phyloP scores from a whole-genome alignment of 257 asterid genomes.

The Nicotiana obtusifolia region DNA sequence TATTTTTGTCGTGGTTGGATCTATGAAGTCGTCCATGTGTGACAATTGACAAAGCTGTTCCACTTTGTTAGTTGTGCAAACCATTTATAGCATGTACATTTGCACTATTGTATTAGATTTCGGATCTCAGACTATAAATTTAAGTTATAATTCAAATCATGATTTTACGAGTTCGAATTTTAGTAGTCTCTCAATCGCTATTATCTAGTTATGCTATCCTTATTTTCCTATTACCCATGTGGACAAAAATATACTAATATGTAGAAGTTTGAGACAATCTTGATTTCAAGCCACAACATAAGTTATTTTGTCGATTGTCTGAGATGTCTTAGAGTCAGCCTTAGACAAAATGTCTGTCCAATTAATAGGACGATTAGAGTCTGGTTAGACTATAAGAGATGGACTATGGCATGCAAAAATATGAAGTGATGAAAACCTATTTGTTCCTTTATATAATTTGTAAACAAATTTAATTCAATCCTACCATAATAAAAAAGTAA shows the following conservation, averaged over 20 bases:
- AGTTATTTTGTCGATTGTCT: too few species aligned
- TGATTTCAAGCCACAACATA: too few species aligned
- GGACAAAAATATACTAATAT: too few species aligned
- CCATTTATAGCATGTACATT: neutral
- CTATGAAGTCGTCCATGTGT: neutral
- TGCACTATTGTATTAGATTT: neutral
- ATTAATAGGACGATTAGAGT: neutral
- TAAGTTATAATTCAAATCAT: too few species aligned
- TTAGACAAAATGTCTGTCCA: too few species aligned
- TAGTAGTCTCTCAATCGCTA: too few species aligned
- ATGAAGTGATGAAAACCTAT: neutral
- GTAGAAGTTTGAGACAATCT: too few species aligned
- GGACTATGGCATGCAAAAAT: neutral
- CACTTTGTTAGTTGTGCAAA: neutral
- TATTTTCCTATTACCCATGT: too few species aligned
- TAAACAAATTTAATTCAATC: too few species aligned
- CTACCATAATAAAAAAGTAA: neutral
- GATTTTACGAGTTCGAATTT: too few species aligned
- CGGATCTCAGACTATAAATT: neutral
- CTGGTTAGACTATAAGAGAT: neutral
- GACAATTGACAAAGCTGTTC: neutral
- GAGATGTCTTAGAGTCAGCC: too few species aligned
- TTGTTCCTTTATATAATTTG: neutral
- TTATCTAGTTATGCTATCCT: too few species aligned
- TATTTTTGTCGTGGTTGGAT: neutral